Conservation (phyloP, 345 rosid species). For the Gynandropsis gynandra region DNA sequence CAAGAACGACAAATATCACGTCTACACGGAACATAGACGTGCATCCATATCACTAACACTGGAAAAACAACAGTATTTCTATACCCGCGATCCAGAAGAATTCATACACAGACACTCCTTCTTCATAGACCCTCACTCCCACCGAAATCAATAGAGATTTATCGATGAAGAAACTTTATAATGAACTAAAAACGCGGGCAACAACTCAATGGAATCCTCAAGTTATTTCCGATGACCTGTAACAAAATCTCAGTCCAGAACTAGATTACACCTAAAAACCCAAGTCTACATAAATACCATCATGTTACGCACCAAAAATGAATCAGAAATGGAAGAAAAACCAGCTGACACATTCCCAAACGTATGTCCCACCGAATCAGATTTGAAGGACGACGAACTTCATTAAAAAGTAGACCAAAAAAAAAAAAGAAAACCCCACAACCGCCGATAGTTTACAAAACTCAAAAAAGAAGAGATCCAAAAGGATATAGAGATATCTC, state of each 20-base stretch:
- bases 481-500: conserved; percentile 24
- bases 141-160: not conserved
- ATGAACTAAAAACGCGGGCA: not conserved
- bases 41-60: too few species aligned
- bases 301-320: not conserved
- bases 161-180: not conserved
- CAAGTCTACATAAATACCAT: too few species aligned
- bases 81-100: too few species aligned
- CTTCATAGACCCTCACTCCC: not conserved
- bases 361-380: not conserved
- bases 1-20: too few species aligned
- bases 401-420: conserved; percentile 18
- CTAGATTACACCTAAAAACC: not conserved
- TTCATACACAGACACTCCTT: too few species aligned
- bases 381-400: conserved; percentile 19
- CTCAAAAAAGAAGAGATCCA: conserved; percentile 8
- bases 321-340: conserved; percentile 4
- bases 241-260: conserved; percentile 5
- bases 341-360: conserved; percentile 3
- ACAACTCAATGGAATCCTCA: not conserved
- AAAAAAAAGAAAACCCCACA: not conserved
- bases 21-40: too few species aligned
- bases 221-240: not conserved
- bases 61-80: too few species aligned
- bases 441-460: not conserved